A percentile compares a stretch with the other conserved stretches of the same genome.
phyloP scores from a whole-genome alignment of 139 green algal species.

The Nannochloris sp. region DNA sequence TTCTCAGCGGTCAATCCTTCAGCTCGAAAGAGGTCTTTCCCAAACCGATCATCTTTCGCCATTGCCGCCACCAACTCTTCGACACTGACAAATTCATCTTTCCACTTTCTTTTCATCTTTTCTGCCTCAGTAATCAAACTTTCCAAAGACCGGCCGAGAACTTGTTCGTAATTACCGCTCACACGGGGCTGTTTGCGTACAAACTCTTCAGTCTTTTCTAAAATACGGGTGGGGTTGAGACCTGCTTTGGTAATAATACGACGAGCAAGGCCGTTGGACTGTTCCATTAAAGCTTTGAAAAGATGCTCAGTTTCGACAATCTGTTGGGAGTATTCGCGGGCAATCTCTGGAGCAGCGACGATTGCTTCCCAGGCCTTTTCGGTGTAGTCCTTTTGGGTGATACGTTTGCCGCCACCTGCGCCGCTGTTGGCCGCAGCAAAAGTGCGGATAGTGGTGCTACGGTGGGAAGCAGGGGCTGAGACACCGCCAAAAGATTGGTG shows the following conservation, averaged over 20 bases:
- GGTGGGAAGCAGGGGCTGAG: background rate
- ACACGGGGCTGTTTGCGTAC: conserved; percentile 73
- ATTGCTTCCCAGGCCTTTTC: conserved; percentile 76
- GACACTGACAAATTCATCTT: conserved; percentile 71
- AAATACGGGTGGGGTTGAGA: conserved; percentile 60
- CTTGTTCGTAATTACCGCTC: conserved; percentile 62
- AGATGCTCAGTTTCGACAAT: conserved; percentile 98
- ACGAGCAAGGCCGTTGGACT: conserved; percentile 83
- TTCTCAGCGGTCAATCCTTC: conserved; percentile 56
- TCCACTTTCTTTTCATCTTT: conserved; percentile 58
- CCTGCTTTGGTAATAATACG: conserved; percentile 83
- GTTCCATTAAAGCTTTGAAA: conserved; percentile 92
- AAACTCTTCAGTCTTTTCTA: conserved; percentile 73
- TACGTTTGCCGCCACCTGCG: conserved; percentile 49
- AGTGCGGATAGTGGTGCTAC: background rate
- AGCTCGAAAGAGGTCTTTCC: conserved; percentile 48
- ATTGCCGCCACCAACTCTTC: conserved; percentile 92
- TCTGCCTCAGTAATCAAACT: conserved; percentile 70
- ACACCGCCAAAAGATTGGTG: background rate
- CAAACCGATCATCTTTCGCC: conserved; percentile 72
- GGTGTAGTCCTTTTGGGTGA: conserved; percentile 92
- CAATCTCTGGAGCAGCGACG: conserved; percentile 75
- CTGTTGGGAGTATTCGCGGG: conserved; percentile 72
- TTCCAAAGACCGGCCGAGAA: conserved; percentile 91
- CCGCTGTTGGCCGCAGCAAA: conserved; percentile 1